Conservation (phyloP, 371 early-diverging fungal genomes). For the Rhizopus arrhizus region DNA sequence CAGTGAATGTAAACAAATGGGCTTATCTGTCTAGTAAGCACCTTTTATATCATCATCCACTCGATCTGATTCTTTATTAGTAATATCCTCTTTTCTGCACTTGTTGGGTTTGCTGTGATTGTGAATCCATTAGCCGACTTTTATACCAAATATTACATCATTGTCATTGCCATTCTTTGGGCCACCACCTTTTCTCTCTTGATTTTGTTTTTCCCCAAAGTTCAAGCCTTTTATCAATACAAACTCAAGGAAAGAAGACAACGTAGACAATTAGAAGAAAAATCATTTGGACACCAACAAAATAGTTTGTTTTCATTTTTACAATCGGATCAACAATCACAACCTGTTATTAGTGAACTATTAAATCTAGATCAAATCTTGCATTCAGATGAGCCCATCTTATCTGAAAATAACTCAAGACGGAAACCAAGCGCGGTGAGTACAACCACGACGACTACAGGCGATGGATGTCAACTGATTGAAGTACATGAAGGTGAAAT, state of each 20-base stretch:
- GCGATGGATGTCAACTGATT: constrained; percentile 19
- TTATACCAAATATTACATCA: constrained; percentile 57
- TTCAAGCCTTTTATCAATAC: constrained; percentile 41
- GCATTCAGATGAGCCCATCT: constrained; percentile 30
- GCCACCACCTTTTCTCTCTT: constrained; percentile 58
- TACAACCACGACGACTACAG: constrained; percentile 1
- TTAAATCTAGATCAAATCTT: constrained; percentile 36
- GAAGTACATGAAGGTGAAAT: constrained; percentile 54
- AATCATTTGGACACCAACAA: background rate
- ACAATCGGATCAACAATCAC: background rate
- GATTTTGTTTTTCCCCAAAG: constrained; percentile 60
- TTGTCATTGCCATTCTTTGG: constrained; percentile 55
- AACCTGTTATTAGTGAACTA: constrained; percentile 21
- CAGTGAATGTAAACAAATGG: constrained; percentile 65
- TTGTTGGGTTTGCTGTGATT: constrained; percentile 55
- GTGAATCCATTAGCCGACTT: constrained; percentile 56
- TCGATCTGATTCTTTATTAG: constrained; percentile 20
- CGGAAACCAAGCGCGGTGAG: constrained; percentile 19
- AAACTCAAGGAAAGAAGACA: constrained; percentile 17
- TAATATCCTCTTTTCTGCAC: constrained; percentile 58
- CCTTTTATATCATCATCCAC: background rate
- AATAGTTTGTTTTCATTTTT: constrained; percentile 19
- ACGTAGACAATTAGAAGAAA: background rate
- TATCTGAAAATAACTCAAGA: constrained; percentile 5
- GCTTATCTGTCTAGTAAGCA: constrained; percentile 65